Base-by-base conservation (phyloP, 768 basidiomycete genomes). In the Amanita rimosa region DNA sequence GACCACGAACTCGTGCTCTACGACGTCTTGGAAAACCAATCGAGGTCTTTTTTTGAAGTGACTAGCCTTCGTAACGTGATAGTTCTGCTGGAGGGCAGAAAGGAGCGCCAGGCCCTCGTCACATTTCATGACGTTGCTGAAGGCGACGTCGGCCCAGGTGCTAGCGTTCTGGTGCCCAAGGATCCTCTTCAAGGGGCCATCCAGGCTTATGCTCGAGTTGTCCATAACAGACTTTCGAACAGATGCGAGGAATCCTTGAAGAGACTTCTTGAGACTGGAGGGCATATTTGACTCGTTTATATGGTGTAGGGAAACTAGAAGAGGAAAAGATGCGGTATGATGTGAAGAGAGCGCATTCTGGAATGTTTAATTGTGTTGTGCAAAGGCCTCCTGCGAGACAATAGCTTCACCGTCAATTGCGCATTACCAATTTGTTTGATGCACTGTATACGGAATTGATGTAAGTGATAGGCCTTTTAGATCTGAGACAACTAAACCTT, bases 1-100 rank as follows among this genome's bases (percentile, higher is more conserved):
- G 13, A 47, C 35, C 21, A 47, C 26, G n/a, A 36, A 47, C 10
- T 47, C 46, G 36, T 47, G 46, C 7, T 47, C 46, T 2, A 24
- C 29, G 3, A 19, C 3, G 17, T 24, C 13, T 10, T 45, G 27
- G 3, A 42, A 27, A 27, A 42, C 13, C 13, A 6, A 0, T 37
- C 24, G 17, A 10, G 36, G n/a, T 6, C 22, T 19, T 13, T 47
- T 37, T n/a, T 47, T 47, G 46, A n/a, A 47, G 6, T 35, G 31
- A 8, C 11, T 6, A n/a, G 22, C 33, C n/a, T 47, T 36, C 3
- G 11, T 8, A 10, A 47, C n/a, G 4, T n/a, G 22, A 6, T 37
- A 26, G 7, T 38, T 34, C 9, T 26, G 29, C 5, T 26, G 33
- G 3, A 47, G 35, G 4, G 29, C 44, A 3, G 16, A 9, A 2